phyloP scores from a whole-genome alignment of 139 green algal genomes.

The Astrephomene gubernaculifera region DNA sequence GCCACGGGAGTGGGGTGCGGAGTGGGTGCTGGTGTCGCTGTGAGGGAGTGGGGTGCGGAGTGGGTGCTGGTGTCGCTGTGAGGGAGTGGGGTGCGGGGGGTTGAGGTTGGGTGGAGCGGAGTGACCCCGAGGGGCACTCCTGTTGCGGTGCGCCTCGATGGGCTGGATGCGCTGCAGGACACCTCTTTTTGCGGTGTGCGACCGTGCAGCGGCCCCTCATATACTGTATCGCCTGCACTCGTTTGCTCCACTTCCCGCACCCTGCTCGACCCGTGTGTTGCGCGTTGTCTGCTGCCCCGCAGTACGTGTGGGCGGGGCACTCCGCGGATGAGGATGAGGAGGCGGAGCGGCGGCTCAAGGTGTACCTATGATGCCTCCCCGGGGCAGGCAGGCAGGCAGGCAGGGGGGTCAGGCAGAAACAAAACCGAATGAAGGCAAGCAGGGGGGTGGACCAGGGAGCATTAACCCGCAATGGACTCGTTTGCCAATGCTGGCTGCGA shows the following conservation, averaged over 20 bases:
- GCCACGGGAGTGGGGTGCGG: too few relatives aligned
- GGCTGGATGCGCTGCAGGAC: too few relatives aligned
- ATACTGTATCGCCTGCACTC: neutral
- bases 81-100: neutral
- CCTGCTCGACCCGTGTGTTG: neutral
- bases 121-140: too few relatives aligned
- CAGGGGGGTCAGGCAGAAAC: neutral
- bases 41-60: too few relatives aligned
- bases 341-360: conserved; percentile 16
- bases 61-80: too few relatives aligned
- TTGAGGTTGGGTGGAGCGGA: neutral
- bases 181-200: neutral
- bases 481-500: too few relatives aligned
- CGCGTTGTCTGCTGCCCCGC: neutral
- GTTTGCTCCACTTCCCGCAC: neutral
- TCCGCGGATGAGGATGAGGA: conserved; percentile 33
- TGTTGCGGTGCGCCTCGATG: neutral
- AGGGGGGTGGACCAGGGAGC: neutral
- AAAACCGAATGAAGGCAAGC: neutral
- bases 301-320: conserved; percentile 37
- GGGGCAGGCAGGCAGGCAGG: too few relatives aligned
- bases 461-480: too few relatives aligned
- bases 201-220: neutral
- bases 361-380: conserved; percentile 39
- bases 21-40: too few relatives aligned